Conservation (phyloP, 1,284 basidiomycete species). For the Cryptococcus hybrid region DNA sequence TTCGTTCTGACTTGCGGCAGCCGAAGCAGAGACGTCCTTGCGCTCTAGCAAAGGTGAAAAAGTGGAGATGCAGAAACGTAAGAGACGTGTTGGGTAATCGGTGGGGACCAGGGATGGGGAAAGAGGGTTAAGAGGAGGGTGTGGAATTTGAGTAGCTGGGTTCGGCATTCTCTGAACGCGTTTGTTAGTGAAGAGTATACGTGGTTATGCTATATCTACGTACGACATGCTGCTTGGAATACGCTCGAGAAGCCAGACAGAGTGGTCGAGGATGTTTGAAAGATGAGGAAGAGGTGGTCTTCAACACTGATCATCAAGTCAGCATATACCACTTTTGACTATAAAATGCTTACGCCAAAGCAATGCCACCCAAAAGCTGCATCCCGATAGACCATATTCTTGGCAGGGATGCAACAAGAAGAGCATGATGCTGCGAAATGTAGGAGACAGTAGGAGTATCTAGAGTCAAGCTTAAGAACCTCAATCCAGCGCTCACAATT, state of each 20-base stretch:
- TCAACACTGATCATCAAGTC: no score
- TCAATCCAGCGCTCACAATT: conserved; percentile 43
- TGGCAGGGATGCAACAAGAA: conserved; percentile 21
- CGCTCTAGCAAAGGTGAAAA: conserved; percentile 6
- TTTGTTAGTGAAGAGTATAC: neutral
- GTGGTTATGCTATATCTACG: neutral
- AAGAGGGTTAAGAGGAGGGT: conserved; percentile 19
- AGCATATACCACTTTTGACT: no score
- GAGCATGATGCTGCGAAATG: conserved; percentile 6
- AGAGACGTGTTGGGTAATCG: conserved; percentile 40
- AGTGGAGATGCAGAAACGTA: conserved; percentile 16
- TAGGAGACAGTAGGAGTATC: conserved; percentile 52
- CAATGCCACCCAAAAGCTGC: conserved; percentile 9
- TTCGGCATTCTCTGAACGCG: conserved; percentile 19
- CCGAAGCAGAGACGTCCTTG: neutral
- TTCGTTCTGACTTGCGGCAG: neutral
- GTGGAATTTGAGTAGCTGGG: conserved; percentile 41
- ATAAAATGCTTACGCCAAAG: neutral
- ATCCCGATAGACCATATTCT: conserved; percentile 39
- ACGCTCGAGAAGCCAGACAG: conserved; percentile 38
- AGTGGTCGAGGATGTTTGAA: conserved; percentile 40
- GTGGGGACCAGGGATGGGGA: conserved; percentile 27
- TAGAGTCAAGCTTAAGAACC: conserved; percentile 57
- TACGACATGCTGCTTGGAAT: conserved; percentile 23
- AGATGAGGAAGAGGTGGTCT: conserved; percentile 23